These are phyloP conservation scores for Mycena alexandri DNA, from an alignment of 768 basidiomycete species.

Conservation along the genomic window DNA sequence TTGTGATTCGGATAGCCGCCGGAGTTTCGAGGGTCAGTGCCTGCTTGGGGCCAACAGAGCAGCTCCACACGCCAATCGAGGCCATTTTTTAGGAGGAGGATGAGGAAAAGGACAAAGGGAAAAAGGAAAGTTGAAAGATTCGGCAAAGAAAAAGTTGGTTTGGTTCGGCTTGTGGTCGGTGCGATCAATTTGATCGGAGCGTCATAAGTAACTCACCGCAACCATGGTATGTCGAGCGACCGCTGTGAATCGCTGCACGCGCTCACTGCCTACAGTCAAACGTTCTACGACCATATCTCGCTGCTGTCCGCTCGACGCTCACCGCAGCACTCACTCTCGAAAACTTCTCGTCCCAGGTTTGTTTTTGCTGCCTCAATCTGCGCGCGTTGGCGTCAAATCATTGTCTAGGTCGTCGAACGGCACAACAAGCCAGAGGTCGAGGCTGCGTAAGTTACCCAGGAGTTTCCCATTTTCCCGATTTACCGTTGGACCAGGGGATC, in stretches of 20 bases:
- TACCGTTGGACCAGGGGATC: constrained; percentile 70
- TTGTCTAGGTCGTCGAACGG: constrained; percentile 87
- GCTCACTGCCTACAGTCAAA: constrained; percentile 75
- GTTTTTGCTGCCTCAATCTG: constrained; percentile 11
- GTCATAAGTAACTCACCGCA: too few species aligned
- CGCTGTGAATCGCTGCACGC: background rate
- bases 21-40: constrained; percentile 69
- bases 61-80: constrained; percentile 79
- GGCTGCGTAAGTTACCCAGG: constrained; percentile 63
- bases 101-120: constrained; percentile 12
- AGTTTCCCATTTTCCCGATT: background rate
- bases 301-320: constrained; percentile 94
- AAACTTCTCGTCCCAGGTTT: constrained; percentile 96
- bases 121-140: too few species aligned
- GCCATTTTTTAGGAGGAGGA: constrained; percentile 56
- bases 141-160: too few species aligned
- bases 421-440: constrained; percentile 99
- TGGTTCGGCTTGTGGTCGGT: too few species aligned
- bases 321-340: constrained; percentile 98
- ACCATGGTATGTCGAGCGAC: constrained; percentile 62
- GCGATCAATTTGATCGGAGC: background rate
- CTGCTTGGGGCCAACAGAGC: constrained; percentile 69
- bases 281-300: constrained; percentile 94
- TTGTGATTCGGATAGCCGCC: constrained; percentile 83
- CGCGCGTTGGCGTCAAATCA: constrained; percentile 30